These are phyloP conservation scores for Pseudogymnoascus sp. DNA, from an alignment of 2,329 filamentous ascomycete species.

Conservation along the genomic window DNA sequence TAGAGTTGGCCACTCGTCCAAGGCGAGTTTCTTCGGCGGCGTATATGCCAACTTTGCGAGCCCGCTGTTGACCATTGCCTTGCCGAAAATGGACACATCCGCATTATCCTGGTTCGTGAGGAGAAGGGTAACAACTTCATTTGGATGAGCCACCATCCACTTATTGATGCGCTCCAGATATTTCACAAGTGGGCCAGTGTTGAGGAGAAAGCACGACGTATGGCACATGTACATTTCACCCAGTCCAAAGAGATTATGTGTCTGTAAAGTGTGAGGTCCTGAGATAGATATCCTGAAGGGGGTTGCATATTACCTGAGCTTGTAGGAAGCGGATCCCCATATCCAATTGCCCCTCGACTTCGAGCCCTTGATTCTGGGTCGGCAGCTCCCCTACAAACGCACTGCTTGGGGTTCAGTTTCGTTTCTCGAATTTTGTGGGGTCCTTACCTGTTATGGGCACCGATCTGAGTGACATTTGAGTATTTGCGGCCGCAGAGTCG, in stretches of 20 bases:
- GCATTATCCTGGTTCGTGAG: constrained; percentile 57
- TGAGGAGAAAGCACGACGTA: constrained; percentile 53
- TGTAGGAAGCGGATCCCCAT: constrained; percentile 59
- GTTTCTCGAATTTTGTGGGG: constrained; percentile 43
- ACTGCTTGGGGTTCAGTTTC: constrained; percentile 35
- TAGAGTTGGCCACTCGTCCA: constrained; percentile 63
- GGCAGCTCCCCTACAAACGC: constrained; percentile 28
- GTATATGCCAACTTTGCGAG: constrained; percentile 26
- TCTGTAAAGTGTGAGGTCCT: constrained; percentile 28
- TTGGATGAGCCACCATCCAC: constrained; percentile 53
- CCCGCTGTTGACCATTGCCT: constrained; percentile 22
- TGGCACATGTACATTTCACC: constrained; percentile 47
- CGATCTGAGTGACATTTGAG: constrained; percentile 70
- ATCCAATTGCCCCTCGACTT: constrained; percentile 51
- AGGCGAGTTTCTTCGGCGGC: constrained; percentile 29
- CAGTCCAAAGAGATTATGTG: background rate
- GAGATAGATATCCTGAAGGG: constrained; percentile 45
- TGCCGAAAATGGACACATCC: constrained; percentile 47
- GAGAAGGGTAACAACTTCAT: constrained; percentile 58
- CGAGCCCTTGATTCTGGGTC: constrained; percentile 51
- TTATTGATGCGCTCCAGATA: constrained; percentile 53
- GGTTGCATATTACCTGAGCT: constrained; percentile 47
- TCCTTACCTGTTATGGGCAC: constrained; percentile 55
- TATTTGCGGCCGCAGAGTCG: constrained; percentile 65
- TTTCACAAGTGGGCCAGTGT: constrained; percentile 49